Percentiles rank a stretch among this genome's conserved stretches.
Evolutionary conservation across 2,329 filamentous ascomycete species (phyloP).

Genomic region (Colletotrichum cereale): DNA sequence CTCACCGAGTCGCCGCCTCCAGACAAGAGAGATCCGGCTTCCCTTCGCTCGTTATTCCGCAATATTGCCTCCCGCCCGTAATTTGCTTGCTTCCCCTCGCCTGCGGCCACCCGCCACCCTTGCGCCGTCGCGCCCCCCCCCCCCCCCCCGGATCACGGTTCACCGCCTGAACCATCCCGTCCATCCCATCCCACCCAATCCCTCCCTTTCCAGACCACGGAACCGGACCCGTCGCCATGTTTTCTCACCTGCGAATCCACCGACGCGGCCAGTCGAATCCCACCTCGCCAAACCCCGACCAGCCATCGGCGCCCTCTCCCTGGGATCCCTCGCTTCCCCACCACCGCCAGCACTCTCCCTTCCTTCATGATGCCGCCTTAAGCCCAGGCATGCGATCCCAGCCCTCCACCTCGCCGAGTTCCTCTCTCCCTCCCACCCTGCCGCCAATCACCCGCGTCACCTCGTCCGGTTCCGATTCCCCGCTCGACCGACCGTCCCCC

Average conservation of each 20-base stretch:
- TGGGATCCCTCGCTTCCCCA: conserved; percentile 49
- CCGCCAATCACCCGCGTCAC: conserved; percentile 65
- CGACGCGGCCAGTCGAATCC: conserved; percentile 69
- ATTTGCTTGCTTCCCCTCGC: conserved; percentile 25
- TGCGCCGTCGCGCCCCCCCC: conserved; percentile 20
- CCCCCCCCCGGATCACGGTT: too few relatives aligned
- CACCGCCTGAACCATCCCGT: conserved; percentile 18
- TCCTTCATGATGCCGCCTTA: conserved; percentile 54
- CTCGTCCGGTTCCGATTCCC: conserved; percentile 52
- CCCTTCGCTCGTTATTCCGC: conserved; percentile 27
- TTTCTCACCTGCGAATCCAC: conserved; percentile 70
- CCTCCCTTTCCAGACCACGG: neutral
- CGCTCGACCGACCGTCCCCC: conserved; percentile 35
- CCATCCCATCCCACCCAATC: conserved; percentile 2
- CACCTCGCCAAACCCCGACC: conserved; percentile 65
- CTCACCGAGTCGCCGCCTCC: neutral
- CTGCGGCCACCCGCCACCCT: conserved; percentile 36
- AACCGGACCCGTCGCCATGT: conserved; percentile 50
- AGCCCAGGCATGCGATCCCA: conserved; percentile 51
- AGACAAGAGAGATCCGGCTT: conserved; percentile 20
- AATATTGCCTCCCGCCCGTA: conserved; percentile 1
- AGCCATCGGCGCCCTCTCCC: conserved; percentile 54
- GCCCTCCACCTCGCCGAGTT: conserved; percentile 48
- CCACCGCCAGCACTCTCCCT: conserved; percentile 53
- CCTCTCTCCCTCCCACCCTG: conserved; percentile 60